Base-by-base conservation (phyloP, 2,329 filamentous ascomycete species). In the Sporothrix globosa region DNA sequence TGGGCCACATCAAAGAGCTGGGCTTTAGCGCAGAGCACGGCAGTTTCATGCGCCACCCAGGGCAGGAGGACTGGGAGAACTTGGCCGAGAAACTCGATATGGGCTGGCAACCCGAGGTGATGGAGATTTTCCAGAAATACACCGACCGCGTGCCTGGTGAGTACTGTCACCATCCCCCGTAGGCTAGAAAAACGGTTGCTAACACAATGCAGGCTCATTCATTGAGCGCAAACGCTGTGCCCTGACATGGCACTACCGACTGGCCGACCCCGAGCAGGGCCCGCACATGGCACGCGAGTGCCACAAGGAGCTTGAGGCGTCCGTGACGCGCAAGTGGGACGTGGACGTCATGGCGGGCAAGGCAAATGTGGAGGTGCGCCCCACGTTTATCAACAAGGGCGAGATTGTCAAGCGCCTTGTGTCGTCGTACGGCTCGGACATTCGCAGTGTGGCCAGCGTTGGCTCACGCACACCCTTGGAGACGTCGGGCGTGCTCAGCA, bases 1-100 rank as follows among this genome's bases (percentile, higher is more conserved):
- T 98, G 79, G 96, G 95, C n/a, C 91, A 97, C 80, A 97, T 98
- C 74, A 80, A 88, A 1, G 89, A 92, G 77, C 84, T 99, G 14
- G 96, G 96, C n/a, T 91, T 99, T 77, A 97, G 93, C 76, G 96
- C 96, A 1, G 96, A 99, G 82, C 96, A 99, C 77, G 96, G 96
- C 68, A 97, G 93, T 77, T 99, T 98, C 79, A 93, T 98, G 81
- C 90, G 92, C 72, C 86, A 92, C 74, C 96, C 96, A 5, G 87
- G 90, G 52, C 86, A 85, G 21, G 86, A 90, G 2, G 86, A 90
- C 53, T 99, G 96, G 96, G 89, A 93, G 78, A 97, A 97, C 76
- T 83, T 97, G 68, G 92, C 94, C 0, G 93, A 95, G 79, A 90
- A 85, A 74, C 89, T 92, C 71, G 91, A 97, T 79, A 97, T 98